Conservation (phyloP, 306 rosid genomes). For the Vigna nakashimae region DNA sequence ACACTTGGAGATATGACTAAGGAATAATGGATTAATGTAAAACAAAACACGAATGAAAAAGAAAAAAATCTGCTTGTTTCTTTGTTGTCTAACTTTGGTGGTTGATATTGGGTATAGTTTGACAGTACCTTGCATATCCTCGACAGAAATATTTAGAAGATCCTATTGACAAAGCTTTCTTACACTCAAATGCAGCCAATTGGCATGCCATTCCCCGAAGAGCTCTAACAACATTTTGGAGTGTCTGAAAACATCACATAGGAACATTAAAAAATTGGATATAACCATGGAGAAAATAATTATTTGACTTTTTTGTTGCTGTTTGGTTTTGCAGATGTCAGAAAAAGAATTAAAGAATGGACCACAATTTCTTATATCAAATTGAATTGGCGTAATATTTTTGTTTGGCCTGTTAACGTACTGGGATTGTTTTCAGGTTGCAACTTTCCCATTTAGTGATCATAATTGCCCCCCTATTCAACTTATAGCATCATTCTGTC, state of each 20-base stretch:
- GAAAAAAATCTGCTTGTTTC: conserved; percentile 53
- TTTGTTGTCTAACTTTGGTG: conserved; percentile 60
- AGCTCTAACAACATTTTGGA: conserved; percentile 52
- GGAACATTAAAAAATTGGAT: not conserved
- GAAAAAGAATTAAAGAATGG: not conserved
- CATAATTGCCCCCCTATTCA: conserved; percentile 94
- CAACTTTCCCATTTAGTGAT: conserved; percentile 91
- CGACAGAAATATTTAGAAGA: conserved; percentile 70
- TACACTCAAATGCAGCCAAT: conserved; percentile 56
- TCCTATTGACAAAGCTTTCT: conserved; percentile 51
- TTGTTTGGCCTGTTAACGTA: conserved; percentile 41
- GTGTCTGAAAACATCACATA: not conserved
- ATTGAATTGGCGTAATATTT: conserved; percentile 39
- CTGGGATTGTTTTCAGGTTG: conserved; percentile 71
- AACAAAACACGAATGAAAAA: conserved; percentile 16
- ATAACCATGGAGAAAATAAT: not conserved
- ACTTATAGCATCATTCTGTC: conserved; percentile 86
- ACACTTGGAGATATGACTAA: not conserved
- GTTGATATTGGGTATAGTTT: conserved; percentile 53
- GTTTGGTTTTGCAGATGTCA: not conserved
- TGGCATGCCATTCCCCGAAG: conserved; percentile 45
- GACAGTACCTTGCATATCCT: conserved; percentile 62
- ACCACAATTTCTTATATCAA: conserved; percentile 7
- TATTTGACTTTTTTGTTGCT: not conserved
- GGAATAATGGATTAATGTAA: not conserved